A percentile compares a stretch with the other conserved stretches of the same genome.
Evolutionary conservation across 1,284 basidiomycete species (phyloP).

Genomic region (Meripilus lineatus): DNA sequence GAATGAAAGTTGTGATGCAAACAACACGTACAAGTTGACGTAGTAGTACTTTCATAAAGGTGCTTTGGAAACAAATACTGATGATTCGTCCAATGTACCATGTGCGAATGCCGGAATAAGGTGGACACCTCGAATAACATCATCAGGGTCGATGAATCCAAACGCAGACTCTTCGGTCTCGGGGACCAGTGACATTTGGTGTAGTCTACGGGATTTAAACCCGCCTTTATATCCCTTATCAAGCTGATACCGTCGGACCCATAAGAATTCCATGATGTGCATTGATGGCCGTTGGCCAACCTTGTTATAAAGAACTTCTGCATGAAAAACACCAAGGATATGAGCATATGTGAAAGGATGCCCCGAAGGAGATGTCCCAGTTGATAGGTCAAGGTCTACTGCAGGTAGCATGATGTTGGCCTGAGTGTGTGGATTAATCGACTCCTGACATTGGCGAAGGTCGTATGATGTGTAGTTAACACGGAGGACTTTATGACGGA

Average conservation of each 20-base stretch:
- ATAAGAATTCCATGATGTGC: constrained; percentile 28
- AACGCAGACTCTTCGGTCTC: constrained; percentile 27
- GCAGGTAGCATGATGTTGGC: constrained; percentile 34
- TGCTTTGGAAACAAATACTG: too few relatives aligned
- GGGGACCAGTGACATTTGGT: constrained; percentile 29
- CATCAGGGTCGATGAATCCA: constrained; percentile 37
- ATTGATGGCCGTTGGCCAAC: background rate
- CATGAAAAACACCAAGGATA: constrained; percentile 3
- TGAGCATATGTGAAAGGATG: constrained; percentile 3
- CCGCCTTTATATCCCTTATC: constrained; percentile 17
- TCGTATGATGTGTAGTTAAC: constrained; percentile 45
- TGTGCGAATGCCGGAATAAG: constrained; percentile 8
- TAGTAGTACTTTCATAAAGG: constrained; percentile 4
- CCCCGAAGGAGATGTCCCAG: too few relatives aligned
- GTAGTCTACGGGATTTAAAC: constrained; percentile 19
- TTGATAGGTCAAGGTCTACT: too few relatives aligned
- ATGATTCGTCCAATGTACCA: background rate
- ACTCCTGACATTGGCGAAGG: constrained; percentile 32
- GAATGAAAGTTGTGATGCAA: background rate
- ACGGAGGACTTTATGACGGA: constrained; percentile 23
- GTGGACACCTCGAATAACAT: constrained; percentile 7
- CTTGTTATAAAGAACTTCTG: background rate
- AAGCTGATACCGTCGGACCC: constrained; percentile 31
- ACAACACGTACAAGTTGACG: constrained; percentile 6
- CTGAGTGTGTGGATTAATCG: constrained; percentile 30